Evolutionary conservation across 2,329 filamentous ascomycete genomes (phyloP).

Genomic region (Trichoderma koningii): DNA sequence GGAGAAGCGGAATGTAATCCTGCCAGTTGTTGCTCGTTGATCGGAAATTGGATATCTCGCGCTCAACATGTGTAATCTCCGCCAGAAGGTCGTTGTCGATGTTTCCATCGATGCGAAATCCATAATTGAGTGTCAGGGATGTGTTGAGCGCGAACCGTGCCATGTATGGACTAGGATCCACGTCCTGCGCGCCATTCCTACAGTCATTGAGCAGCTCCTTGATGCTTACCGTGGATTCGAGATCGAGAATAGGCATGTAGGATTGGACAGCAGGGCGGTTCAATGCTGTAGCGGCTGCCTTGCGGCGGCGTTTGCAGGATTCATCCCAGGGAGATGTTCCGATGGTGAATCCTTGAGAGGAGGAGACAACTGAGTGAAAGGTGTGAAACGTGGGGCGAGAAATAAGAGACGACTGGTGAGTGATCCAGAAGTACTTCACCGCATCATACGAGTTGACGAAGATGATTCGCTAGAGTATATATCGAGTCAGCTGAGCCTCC

Average conservation of each 20-base stretch:
- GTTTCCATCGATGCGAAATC: conserved; percentile 71
- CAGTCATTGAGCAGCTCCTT: conserved; percentile 69
- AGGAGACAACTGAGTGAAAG: conserved; percentile 77
- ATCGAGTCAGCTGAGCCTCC: not conserved
- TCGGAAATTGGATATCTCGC: conserved; percentile 73
- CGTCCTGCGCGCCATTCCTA: conserved; percentile 60
- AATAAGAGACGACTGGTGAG: conserved; percentile 74
- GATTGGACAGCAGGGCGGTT: conserved; percentile 75
- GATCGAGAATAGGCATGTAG: conserved; percentile 81
- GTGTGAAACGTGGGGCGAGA: conserved; percentile 78
- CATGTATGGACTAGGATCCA: conserved; percentile 74
- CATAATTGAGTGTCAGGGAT: conserved; percentile 76
- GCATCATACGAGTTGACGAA: conserved; percentile 79
- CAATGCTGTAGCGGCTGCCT: conserved; percentile 76
- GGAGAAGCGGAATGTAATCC: conserved; percentile 77
- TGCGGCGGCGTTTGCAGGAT: conserved; percentile 73
- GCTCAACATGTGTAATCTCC: conserved; percentile 76
- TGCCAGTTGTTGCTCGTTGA: conserved; percentile 83
- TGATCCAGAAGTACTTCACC: conserved; percentile 74
- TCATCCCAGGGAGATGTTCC: conserved; percentile 84
- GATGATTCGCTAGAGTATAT: conserved; percentile 60
- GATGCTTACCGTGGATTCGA: conserved; percentile 72
- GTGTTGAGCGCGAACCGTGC: conserved; percentile 77
- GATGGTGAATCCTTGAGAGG: conserved; percentile 77
- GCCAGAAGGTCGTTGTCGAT: conserved; percentile 67